These are phyloP conservation scores for California macrophylla DNA, from an alignment of 441 rosid genomes.

Conservation along the genomic window DNA sequence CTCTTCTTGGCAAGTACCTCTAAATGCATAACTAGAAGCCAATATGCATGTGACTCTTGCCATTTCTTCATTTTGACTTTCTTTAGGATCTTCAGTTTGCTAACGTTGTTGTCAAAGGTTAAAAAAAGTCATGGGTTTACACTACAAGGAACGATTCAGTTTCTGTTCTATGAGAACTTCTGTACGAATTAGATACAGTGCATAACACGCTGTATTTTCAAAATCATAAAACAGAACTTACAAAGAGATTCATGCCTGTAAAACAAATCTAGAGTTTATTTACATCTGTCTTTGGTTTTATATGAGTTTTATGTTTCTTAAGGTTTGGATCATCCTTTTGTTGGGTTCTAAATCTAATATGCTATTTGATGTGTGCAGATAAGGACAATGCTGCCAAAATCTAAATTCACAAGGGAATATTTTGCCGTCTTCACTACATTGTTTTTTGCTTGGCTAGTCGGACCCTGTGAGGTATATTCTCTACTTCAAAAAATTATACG, in stretches of 20 bases:
- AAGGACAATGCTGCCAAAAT: constrained; percentile 44
- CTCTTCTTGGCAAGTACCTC: constrained; percentile 41
- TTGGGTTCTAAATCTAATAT: not conserved
- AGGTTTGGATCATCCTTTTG: not conserved
- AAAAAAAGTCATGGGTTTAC: not conserved
- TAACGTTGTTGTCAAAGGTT: not conserved
- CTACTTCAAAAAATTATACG: not conserved
- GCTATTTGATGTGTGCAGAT: constrained; percentile 34
- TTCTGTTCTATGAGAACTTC: not conserved
- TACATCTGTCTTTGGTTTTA: not conserved
- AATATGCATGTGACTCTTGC: not conserved
- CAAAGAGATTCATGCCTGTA: not conserved
- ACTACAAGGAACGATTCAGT: not conserved
- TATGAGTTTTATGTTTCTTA: not conserved
- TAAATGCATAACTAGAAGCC: too few species aligned
- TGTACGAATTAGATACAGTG: not conserved
- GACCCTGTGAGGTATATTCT: constrained; percentile 58
- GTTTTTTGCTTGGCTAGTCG: constrained; percentile 77
- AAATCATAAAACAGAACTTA: not conserved
- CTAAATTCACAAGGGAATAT: constrained; percentile 57
- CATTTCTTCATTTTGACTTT: constrained; percentile 4
- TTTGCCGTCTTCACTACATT: constrained; percentile 74
- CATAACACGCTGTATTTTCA: not conserved
- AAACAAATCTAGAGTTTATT: not conserved
- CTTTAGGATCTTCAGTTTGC: not conserved